Conservation (phyloP, 106 monocot species). For the Allium sativum region DNA sequence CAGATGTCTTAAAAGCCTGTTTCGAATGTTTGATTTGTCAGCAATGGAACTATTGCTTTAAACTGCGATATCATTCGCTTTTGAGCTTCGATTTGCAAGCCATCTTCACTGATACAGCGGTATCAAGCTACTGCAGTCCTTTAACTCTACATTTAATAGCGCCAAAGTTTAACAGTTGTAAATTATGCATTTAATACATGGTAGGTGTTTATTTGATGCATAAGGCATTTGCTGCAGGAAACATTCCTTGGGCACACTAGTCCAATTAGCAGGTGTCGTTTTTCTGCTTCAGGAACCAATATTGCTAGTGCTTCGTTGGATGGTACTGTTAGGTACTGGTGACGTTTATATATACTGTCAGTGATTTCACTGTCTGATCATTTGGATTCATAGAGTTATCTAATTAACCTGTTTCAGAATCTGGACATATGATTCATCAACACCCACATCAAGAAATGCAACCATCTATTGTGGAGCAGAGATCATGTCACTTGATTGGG, state of each 20-base stretch:
- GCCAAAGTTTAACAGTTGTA: too few relatives aligned
- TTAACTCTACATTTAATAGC: too few relatives aligned
- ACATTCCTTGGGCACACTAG: constrained; percentile 97
- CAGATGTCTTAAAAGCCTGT: too few relatives aligned
- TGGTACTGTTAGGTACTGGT: constrained; percentile 84
- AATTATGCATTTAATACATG: too few relatives aligned
- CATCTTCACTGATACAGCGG: too few relatives aligned
- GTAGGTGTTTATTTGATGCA: neutral
- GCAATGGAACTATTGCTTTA: too few relatives aligned
- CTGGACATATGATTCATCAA: constrained; percentile 90
- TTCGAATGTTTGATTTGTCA: too few relatives aligned
- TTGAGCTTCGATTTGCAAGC: too few relatives aligned
- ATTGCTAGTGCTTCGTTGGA: constrained; percentile 93
- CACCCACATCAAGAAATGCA: constrained; percentile 89
- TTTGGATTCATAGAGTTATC: neutral
- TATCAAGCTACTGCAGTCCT: too few relatives aligned
- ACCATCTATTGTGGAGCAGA: constrained; percentile 90
- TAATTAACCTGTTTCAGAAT: constrained; percentile 34
- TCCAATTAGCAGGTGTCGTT: constrained; percentile 77
- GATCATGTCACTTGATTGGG: constrained; percentile 92
- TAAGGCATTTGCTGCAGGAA: constrained; percentile 45
- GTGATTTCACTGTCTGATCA: neutral
- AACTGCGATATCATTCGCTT: too few relatives aligned
- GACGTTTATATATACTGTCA: neutral
- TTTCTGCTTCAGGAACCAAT: constrained; percentile 89